Percentiles rank a stretch among this genome's conserved stretches.
Conservation (phyloP, 1,284 basidiomycete species). For the Boletus austroedulis region DNA sequence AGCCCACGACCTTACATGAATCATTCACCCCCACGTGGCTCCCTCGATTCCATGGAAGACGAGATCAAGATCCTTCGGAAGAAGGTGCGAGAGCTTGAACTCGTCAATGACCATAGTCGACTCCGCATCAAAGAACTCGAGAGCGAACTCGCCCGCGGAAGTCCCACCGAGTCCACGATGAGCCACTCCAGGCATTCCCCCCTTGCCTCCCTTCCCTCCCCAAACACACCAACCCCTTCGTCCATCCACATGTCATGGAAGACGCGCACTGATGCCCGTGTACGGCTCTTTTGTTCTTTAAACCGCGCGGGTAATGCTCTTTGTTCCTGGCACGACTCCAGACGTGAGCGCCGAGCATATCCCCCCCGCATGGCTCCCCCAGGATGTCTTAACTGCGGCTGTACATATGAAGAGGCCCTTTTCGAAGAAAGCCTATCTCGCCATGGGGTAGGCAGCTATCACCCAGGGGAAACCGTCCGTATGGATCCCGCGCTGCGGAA, state of each 20-base stretch:
- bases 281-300: constrained; percentile 69
- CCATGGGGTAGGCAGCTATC: constrained; percentile 74
- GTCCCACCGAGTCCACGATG: constrained; percentile 27
- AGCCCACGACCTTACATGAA: constrained; percentile 26
- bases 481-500: constrained; percentile 84
- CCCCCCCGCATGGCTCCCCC: constrained; percentile 78
- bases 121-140: constrained; percentile 48
- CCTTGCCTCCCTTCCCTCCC: constrained; percentile 9
- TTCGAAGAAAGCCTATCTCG: constrained; percentile 80
- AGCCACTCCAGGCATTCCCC: constrained; percentile 21
- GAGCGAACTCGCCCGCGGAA: constrained; percentile 40
- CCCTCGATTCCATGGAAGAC: constrained; percentile 36
- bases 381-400: constrained; percentile 78
- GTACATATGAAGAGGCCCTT: constrained; percentile 74
- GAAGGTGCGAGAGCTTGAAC: constrained; percentile 45
- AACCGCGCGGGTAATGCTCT: constrained; percentile 83
- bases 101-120: constrained; percentile 44
- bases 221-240: constrained; percentile 40
- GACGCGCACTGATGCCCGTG: constrained; percentile 64
- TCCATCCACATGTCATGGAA: constrained; percentile 59
- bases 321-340: constrained; percentile 83
- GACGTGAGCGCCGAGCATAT: constrained; percentile 70
- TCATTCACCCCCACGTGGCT: constrained; percentile 26
- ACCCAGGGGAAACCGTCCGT: constrained; percentile 76
- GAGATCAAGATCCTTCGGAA: constrained; percentile 42